Evolutionary conservation across 768 basidiomycete species (phyloP).

Genomic region (Mycena sanguinolenta): DNA sequence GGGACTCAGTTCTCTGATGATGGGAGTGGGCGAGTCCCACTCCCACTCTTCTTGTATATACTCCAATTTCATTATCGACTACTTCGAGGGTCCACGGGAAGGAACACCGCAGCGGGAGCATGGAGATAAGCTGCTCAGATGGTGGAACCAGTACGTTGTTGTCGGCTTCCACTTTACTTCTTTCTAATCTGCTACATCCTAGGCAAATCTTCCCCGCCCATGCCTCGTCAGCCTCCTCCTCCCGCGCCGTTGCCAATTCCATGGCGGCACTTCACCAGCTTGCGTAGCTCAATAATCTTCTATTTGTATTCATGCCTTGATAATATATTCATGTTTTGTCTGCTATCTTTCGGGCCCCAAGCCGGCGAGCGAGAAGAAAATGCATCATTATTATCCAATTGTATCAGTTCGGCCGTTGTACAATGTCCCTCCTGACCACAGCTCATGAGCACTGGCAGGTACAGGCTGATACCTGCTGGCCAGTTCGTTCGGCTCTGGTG

Average conservation of each 20-base stretch:
- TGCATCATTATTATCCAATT: too few species aligned
- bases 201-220: conserved; percentile 20
- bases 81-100: conserved; percentile 17
- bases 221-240: conserved; percentile 6
- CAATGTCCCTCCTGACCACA: too few species aligned
- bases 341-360: too few species aligned
- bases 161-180: neutral
- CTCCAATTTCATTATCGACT: conserved; percentile 31
- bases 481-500: too few species aligned
- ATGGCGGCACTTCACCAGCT: neutral
- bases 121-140: conserved; percentile 5
- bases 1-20: too few species aligned
- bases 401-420: neutral
- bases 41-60: too few species aligned
- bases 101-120: conserved; percentile 14
- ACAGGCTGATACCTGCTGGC: too few species aligned
- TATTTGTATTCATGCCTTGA: too few species aligned
- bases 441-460: too few species aligned
- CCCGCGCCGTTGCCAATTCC: neutral
- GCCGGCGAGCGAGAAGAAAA: too few species aligned
- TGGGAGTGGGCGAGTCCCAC: too few species aligned
- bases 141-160: conserved; percentile 23
- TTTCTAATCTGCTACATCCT: neutral
- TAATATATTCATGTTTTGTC: too few species aligned
- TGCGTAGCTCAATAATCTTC: neutral